Evolutionary conservation across 495 filamentous ascomycete species (phyloP), one percentile per base, ranked within the genome.

Genomic region (Penicillium waksmanii): DNA sequence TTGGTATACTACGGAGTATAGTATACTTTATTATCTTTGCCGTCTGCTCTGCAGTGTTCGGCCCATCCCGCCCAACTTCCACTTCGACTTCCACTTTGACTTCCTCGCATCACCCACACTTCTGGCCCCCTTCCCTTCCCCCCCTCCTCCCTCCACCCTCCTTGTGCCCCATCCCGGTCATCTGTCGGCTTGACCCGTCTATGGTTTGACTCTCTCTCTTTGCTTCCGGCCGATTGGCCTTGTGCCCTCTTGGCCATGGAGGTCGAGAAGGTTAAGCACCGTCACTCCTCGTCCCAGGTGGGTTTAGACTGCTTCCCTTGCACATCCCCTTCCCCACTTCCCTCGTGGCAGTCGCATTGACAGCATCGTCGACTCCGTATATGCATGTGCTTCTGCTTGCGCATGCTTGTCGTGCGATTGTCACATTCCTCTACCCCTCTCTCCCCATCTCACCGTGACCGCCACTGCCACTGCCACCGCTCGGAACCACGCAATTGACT

Each of bases 231-330:
- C 36, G 36, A 38, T 38, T 38, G 36, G 36, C 42, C 42, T n/a
- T 46, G 12, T n/a, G 12, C 36, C 36, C 36, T 12, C 15, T 38
- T 38, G 36, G 36, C 36, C 36, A 38, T 38, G 36, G 36, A 38
- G 36, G 36, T 38, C 36, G 36, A 38, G 36, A 38, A 38, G 36
- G 46, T 9, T 9, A 48, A 48, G 21, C 18, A 48, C 46, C 46
- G 50, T 44, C 53, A 61, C 18, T 56, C 35, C 3, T 66, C 54
- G 60, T 55, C 53, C 38, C 53, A 60, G 51, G 65, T 67, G 53
- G 49, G 65, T 66, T 52, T 23, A 36, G 25, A 15, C 38, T 44
- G 17, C 51, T 31, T 53, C 46, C 44, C 46, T 48, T 48, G 46
- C 46, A 48, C 31, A n/a, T 44, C 12, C 36, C 13, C 5, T 36